Evolutionary conservation across 73 alveolate genomes (phyloP).

Genomic region (Paramecium biaurelia): DNA sequence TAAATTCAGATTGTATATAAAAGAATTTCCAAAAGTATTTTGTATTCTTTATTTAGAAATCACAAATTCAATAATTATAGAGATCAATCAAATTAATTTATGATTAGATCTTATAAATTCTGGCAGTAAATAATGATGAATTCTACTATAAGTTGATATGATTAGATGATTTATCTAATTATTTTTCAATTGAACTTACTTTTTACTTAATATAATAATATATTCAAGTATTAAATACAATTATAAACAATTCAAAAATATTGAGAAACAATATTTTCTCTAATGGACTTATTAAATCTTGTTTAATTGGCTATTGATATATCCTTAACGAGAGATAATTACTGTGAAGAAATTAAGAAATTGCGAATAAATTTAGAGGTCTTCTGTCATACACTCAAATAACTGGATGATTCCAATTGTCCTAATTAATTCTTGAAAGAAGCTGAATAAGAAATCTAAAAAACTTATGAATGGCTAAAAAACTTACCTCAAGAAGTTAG

Average conservation of each 20-base stretch:
- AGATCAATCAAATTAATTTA: neutral
- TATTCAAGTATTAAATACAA: neutral
- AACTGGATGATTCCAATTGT: neutral
- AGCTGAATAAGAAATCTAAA: neutral
- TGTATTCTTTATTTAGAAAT: neutral
- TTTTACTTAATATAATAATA: neutral
- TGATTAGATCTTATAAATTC: neutral
- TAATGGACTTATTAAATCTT: neutral
- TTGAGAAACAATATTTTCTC: neutral
- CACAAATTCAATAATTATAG: neutral
- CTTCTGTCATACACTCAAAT: neutral
- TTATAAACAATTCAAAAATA: neutral
- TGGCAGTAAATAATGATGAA: neutral
- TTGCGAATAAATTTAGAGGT: neutral
- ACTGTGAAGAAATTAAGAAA: neutral
- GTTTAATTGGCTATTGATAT: constrained; percentile 13
- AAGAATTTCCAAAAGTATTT: neutral
- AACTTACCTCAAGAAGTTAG: neutral
- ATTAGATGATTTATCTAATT: neutral
- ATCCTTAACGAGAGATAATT: neutral
- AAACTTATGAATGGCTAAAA: neutral
- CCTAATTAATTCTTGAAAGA: neutral
- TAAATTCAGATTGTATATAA: neutral
- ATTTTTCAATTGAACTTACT: neutral
- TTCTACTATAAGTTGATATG: neutral